A percentile compares a stretch with the other conserved stretches of the same genome.
phyloP scores from a whole-genome alignment of 495 filamentous ascomycete genomes.

The Tuber magnatum region DNA sequence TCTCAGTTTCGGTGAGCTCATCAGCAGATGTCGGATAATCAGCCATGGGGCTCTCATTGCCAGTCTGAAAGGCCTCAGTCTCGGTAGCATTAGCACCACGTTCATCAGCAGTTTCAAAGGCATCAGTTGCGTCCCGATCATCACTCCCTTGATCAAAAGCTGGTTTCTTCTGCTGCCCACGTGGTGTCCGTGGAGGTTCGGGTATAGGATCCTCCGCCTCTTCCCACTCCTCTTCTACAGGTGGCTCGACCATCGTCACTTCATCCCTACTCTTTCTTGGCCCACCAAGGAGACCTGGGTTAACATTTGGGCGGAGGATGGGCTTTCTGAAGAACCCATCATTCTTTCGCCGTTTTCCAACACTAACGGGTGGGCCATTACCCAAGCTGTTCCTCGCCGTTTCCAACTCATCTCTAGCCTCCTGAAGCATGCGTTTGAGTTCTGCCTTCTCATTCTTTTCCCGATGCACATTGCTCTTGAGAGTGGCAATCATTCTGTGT shows the following conservation, averaged over 20 bases:
- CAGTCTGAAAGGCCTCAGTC: constrained; percentile 91
- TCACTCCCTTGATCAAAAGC: constrained; percentile 43
- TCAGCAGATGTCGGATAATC: constrained; percentile 58
- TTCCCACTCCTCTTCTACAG: constrained; percentile 68
- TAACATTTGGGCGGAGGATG: constrained; percentile 49
- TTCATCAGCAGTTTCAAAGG: constrained; percentile 80
- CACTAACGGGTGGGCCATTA: constrained; percentile 46
- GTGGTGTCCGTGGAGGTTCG: constrained; percentile 25
- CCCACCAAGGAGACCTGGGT: constrained; percentile 59
- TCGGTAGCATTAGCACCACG: constrained; percentile 70
- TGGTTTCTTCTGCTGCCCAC: constrained; percentile 15
- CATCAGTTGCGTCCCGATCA: constrained; percentile 51
- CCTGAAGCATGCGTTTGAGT: constrained; percentile 88
- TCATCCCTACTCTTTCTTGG: constrained; percentile 69
- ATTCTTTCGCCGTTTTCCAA: constrained; percentile 60
- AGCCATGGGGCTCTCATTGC: constrained; percentile 69
- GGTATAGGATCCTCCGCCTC: constrained; percentile 49
- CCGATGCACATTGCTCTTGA: constrained; percentile 87
- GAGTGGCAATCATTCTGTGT: constrained; percentile 88
- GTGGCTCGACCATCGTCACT: constrained; percentile 61
- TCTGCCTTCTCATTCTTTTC: constrained; percentile 98
- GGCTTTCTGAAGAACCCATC: constrained; percentile 72
- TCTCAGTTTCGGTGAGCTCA: constrained; percentile 83
- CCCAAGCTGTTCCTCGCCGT: constrained; percentile 52
- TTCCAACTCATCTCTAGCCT: constrained; percentile 89